Base-by-base conservation (phyloP, 2,329 filamentous ascomycete species). In the Cadophora luteo-olivacea region DNA sequence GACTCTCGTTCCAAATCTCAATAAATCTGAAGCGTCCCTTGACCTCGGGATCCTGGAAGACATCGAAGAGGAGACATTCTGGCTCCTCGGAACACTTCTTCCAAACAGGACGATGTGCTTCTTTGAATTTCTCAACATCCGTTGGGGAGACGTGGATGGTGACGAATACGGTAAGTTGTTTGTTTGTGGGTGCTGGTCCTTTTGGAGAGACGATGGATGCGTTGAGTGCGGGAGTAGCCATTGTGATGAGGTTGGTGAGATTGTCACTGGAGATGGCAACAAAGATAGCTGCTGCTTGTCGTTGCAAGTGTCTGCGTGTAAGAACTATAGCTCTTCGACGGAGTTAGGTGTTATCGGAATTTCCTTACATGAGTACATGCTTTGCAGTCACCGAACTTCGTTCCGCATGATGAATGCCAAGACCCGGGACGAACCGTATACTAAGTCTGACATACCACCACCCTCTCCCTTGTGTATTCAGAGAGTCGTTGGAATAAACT, bases 101-200 rank as follows among this genome's bases (percentile, higher is more conserved):
- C 41, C 41, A 45, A 5, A 57, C 36, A 8, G 63, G 52, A n/a
- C 66, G 52, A 41, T 68, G 66, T 4, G 54, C 54, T 52, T 60
- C 54, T 36, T 68, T 68, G 61, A 68, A 64, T 24, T 38, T 61
- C 24, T 60, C 52, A 29, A 64, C 64, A 54, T 61, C 41, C 2
- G 19, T 24, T n/a, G 66, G 45, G 22, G 61, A 19, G 33, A 68
- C 61, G 3, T 54, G 38, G 52, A 64, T 52, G 19, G 66, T 68
- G 6, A 68, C 66, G 48, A 68, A 68, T 33, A 68, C 3, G 4
- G 66, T 68, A 0, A 68, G 29, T 61, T 65, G 66, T 38, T 65
- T 64, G 22, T 49, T 51, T 12, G 48, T 33, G 3, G 29, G 7
- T 24, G 24, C 45, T 25, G 14, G 45, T 4, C 36, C n/a, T n/a